Evolutionary conservation across 2,329 filamentous ascomycete genomes (phyloP), one percentile per base, ranked within the genome.

Genomic region (Colletotrichum costaricense): DNA sequence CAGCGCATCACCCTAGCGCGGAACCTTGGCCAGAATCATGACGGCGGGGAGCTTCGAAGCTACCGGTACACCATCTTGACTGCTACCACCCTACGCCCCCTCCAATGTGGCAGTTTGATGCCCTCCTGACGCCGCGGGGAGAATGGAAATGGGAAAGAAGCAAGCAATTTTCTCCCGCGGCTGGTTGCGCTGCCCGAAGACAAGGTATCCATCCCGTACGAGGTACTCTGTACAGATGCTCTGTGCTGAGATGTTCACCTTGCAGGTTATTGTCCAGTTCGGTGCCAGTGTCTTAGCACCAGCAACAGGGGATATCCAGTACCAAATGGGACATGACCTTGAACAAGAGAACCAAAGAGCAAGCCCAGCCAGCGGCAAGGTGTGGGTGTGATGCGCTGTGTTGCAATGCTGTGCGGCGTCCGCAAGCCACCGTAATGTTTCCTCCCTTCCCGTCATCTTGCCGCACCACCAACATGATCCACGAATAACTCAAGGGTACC

Each of bases 361-460:
- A 49, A 49, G 42, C 42, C 42, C 42, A 22, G 42, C 42, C 42
- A 49, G 42, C 42, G 42, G 42, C 19, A 49, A 49, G 42, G n/a
- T 8, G 42, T 49, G 42, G 16, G 42, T 22, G 42, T 49, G 42
- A 33, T 14, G 52, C 22, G 49, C 16, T 30, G 5, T 19, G n/a
- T 9, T 49, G 26, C 28, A 22, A 52, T 56, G 63, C 30, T 28
- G 42, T 67, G 68, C 26, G 35, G 35, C 30, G 33, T 62, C 56
- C 42, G 56, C 63, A 67, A 62, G 68, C 68, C 68, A 67, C 68
- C 30, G 60, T 69, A 60, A 58, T 73, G 67, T 70, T 70, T 60
- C 62, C 69, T 69, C 58, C 33, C 60, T 69, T 63, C 52, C 63
- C 52, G 33, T 22, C 28, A 28, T 49, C 60, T 70, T 73, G 70